phyloP scores from a whole-genome alignment of 345 rosid species.

The Citrus sinensis region DNA sequence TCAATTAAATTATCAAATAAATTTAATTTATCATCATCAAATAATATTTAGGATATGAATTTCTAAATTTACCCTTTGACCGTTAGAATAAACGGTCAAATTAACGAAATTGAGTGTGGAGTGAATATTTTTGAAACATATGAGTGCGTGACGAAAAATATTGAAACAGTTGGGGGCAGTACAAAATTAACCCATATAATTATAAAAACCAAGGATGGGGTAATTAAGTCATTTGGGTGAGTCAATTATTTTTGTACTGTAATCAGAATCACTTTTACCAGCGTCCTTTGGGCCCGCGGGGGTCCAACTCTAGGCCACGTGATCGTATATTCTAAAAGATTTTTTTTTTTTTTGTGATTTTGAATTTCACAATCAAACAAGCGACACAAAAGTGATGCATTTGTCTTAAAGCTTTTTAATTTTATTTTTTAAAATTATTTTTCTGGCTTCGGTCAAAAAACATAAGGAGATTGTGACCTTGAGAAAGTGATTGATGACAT shows the following conservation, averaged over 20 bases:
- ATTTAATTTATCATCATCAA: no score
- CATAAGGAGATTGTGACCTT: not conserved
- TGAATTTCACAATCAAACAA: not conserved
- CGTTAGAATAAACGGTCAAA: no score
- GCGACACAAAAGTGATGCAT: not conserved
- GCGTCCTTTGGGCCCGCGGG: not conserved
- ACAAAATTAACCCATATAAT: no score
- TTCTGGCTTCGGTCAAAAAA: not conserved
- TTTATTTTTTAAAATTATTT: not conserved
- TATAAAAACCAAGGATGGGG: not conserved
- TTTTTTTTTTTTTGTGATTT: not conserved
- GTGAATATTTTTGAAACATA: no score
- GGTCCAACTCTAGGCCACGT: conserved; percentile 11
- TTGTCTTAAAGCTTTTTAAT: not conserved
- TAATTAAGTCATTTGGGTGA: not conserved
- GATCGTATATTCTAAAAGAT: not conserved
- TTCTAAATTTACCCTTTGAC: no score
- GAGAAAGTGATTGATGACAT: not conserved
- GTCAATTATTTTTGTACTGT: not conserved
- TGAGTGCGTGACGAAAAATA: no score
- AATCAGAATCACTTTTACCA: not conserved
- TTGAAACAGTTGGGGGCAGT: no score
- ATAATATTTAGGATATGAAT: no score
- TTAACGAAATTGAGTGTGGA: no score
- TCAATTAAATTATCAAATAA: no score